Percentiles rank a stretch among this genome's conserved stretches.
phyloP scores from a whole-genome alignment of 805 yeast species.

The Candida orba region DNA sequence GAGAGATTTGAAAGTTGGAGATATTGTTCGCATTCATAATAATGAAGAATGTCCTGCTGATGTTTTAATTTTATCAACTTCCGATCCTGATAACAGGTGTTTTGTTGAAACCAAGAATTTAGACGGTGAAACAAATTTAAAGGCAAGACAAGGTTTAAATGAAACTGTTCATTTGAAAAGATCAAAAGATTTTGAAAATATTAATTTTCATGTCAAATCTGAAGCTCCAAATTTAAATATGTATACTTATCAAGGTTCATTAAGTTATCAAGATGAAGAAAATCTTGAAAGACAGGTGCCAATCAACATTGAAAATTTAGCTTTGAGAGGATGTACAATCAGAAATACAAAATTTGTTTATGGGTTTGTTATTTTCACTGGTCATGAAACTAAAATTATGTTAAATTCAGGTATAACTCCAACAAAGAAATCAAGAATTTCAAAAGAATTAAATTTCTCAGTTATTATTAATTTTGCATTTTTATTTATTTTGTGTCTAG shows the following conservation, averaged over 20 bases:
- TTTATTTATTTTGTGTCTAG: constrained; percentile 58
- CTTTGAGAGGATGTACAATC: constrained; percentile 65
- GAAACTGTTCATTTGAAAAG: constrained; percentile 43
- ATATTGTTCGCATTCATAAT: constrained; percentile 59
- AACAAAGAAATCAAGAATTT: constrained; percentile 66
- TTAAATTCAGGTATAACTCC: constrained; percentile 75
- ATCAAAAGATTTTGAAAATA: constrained; percentile 38
- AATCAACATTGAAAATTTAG: constrained; percentile 56
- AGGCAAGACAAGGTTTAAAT: constrained; percentile 63
- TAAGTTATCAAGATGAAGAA: constrained; percentile 40
- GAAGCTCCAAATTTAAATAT: constrained; percentile 78
- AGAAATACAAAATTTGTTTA: constrained; percentile 79
- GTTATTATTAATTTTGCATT: constrained; percentile 60
- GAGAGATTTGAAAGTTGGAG: constrained; percentile 73
- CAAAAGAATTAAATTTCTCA: constrained; percentile 63
- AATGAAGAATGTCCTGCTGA: constrained; percentile 84
- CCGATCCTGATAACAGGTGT: constrained; percentile 65
- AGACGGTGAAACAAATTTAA: constrained; percentile 61
- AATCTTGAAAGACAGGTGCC: constrained; percentile 39
- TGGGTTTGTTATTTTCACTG: constrained; percentile 70
- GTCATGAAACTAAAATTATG: constrained; percentile 75
- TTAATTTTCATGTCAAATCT: constrained; percentile 58
- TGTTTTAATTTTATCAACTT: constrained; percentile 55
- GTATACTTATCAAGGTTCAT: constrained; percentile 67
- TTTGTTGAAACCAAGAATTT: constrained; percentile 39